phyloP scores from a whole-genome alignment of 768 basidiomycete species.

The Suillus ampliporus region DNA sequence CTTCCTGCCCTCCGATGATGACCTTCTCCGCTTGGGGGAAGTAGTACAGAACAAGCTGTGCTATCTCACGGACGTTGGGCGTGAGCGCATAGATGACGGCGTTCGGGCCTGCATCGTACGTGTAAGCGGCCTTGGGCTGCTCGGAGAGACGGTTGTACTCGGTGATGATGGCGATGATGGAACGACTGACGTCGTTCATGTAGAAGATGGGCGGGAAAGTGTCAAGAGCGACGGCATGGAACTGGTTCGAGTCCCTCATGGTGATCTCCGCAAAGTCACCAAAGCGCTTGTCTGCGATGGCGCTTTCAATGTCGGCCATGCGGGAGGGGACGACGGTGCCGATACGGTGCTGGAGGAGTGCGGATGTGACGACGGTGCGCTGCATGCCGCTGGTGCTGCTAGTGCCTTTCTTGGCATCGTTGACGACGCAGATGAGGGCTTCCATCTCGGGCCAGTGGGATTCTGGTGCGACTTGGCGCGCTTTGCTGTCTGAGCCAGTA shows the following conservation, averaged over 20 bases:
- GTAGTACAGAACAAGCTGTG: constrained; percentile 75
- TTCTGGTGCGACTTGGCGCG: constrained; percentile 83
- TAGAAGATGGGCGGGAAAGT: constrained; percentile 99
- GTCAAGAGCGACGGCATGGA: constrained; percentile 97
- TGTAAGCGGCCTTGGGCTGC: constrained; percentile 87
- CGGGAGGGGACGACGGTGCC: constrained; percentile 82
- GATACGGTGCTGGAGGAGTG: constrained; percentile 89
- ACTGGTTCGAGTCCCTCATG: constrained; percentile 98
- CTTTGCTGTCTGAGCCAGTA: constrained; percentile 86
- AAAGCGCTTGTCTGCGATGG: constrained; percentile 84
- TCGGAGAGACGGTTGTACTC: constrained; percentile 89
- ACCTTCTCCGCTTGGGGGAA: constrained; percentile 75
- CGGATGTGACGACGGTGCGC: constrained; percentile 90
- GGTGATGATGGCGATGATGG: constrained; percentile 89
- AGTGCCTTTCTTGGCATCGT: constrained; percentile 95
- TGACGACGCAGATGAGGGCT: constrained; percentile 96
- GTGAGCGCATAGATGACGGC: constrained; percentile 93
- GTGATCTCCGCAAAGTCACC: constrained; percentile 89
- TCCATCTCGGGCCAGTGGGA: constrained; percentile 95
- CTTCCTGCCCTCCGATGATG: constrained; percentile 53
- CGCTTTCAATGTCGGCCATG: constrained; percentile 81
- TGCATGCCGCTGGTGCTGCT: constrained; percentile 97
- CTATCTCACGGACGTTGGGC: constrained; percentile 78
- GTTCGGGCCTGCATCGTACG: constrained; percentile 99
- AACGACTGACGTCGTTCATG: constrained; percentile 95